Conservation (phyloP, 768 basidiomycete species). For the Tricholomella constricta region DNA sequence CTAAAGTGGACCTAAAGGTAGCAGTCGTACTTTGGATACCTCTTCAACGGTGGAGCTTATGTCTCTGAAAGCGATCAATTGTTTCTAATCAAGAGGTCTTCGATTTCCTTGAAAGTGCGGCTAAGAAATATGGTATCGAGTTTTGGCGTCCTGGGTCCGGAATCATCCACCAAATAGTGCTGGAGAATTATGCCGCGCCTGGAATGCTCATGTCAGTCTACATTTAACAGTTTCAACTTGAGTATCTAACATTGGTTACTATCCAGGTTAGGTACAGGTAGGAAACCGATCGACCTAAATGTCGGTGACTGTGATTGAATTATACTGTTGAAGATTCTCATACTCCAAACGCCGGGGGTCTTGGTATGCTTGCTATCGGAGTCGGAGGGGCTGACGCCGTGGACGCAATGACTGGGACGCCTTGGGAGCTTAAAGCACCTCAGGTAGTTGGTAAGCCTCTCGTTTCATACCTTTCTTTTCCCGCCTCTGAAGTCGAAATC, state of each 20-base stretch:
- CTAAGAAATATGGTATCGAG: slow-evolving; percentile 91
- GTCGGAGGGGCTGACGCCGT: slow-evolving; percentile 99
- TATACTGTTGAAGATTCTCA: slow-evolving; percentile 70
- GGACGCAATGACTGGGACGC: slow-evolving; percentile 96
- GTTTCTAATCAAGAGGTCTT: slow-evolving; percentile 94
- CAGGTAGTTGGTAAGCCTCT: slow-evolving; percentile 66
- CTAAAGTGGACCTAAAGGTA: slow-evolving; percentile 83
- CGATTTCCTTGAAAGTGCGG: slow-evolving; percentile 93
- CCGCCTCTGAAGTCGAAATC: background rate
- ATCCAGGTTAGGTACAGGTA: slow-evolving; percentile 80
- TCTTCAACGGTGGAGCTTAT: background rate
- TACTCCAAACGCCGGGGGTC: slow-evolving; percentile 96
- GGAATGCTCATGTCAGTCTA: slow-evolving; percentile 82
- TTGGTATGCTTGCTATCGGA: slow-evolving; percentile 95
- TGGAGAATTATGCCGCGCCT: slow-evolving; percentile 96
- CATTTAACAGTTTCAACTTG: background rate
- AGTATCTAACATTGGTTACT: slow-evolving; percentile 10
- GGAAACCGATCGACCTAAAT: background rate
- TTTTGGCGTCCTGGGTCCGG: slow-evolving; percentile 98
- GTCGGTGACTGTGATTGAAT: background rate
- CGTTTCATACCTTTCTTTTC: background rate
- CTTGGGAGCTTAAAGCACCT: slow-evolving; percentile 97
- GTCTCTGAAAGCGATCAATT: slow-evolving; percentile 65
- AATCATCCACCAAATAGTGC: slow-evolving; percentile 96
- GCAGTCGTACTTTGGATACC: background rate